Conservation (phyloP, 2,329 filamentous ascomycete genomes). For the Aulographum hederae region DNA sequence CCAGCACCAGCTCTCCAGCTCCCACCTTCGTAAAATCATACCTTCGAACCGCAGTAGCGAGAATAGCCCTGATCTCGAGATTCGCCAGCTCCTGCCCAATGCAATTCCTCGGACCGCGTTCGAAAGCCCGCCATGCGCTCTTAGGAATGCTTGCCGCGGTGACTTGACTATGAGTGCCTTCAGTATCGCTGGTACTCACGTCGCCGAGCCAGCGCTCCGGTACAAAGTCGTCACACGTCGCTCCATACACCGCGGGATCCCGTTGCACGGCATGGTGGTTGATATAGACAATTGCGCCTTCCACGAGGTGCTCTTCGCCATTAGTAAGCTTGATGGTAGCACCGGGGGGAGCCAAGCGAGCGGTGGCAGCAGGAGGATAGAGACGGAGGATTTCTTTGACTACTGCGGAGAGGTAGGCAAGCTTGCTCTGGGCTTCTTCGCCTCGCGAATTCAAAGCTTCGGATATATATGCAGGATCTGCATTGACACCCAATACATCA, state of each 20-base stretch:
- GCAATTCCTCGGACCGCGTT: constrained; percentile 35
- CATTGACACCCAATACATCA: constrained; percentile 25
- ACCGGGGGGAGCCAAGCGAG: not conserved
- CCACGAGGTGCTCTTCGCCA: not conserved
- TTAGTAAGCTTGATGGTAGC: constrained; percentile 2
- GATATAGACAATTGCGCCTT: constrained; percentile 5
- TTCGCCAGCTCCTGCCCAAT: constrained; percentile 38
- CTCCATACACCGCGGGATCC: constrained; percentile 6
- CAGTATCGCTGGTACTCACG: constrained; percentile 11
- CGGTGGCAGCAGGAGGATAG: constrained; percentile 9
- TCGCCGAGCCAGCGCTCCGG: constrained; percentile 9
- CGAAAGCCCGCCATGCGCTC: constrained; percentile 28
- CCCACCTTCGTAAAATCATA: constrained; percentile 26
- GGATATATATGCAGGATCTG: not conserved
- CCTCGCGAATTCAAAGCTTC: not conserved
- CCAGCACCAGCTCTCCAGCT: constrained; percentile 12
- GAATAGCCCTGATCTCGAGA: constrained; percentile 31
- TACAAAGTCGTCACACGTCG: constrained; percentile 8
- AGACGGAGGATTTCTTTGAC: constrained; percentile 18
- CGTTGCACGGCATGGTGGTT: not conserved
- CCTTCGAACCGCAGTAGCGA: constrained; percentile 30
- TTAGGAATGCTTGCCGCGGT: constrained; percentile 11
- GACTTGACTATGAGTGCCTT: constrained; percentile 20
- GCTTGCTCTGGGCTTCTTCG: constrained; percentile 5
- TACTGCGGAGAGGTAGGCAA: constrained; percentile 14